Percentiles rank a stretch among this genome's conserved stretches.
Conservation (phyloP, 2,329 filamentous ascomycete species). For the Stemphylium beticola region DNA sequence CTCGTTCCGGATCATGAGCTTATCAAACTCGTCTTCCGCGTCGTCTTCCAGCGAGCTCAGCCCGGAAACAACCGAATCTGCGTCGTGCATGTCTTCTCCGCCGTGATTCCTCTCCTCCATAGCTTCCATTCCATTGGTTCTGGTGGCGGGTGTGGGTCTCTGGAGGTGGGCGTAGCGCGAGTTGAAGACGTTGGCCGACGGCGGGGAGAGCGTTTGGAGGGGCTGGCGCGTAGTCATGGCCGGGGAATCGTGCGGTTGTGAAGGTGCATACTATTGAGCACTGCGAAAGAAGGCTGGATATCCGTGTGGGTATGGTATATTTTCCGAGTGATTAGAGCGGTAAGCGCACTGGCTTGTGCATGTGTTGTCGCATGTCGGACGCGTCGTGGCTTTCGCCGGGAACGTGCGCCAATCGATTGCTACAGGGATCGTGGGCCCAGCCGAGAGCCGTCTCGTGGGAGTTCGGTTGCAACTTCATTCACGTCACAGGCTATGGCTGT, state of each 20-base stretch:
- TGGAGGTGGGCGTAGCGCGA: slow-evolving; percentile 33
- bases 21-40: slow-evolving; percentile 54
- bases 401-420: slow-evolving; percentile 26
- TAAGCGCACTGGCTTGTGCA: slow-evolving; percentile 15
- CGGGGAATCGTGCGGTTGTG: slow-evolving; percentile 9
- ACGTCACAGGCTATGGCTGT: not conserved
- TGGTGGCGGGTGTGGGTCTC: slow-evolving; percentile 15
- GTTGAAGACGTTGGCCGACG: slow-evolving; percentile 31
- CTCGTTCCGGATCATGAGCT: slow-evolving; percentile 52
- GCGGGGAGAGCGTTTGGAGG: slow-evolving; percentile 42
- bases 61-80: slow-evolving; percentile 37
- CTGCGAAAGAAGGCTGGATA: not conserved
- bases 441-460: not conserved
- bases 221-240: slow-evolving; percentile 45
- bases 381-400: slow-evolving; percentile 31
- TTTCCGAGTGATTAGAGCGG: not conserved
- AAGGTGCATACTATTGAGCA: slow-evolving; percentile 24
- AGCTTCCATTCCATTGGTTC: slow-evolving; percentile 25
- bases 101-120: slow-evolving; percentile 29
- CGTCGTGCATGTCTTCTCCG: slow-evolving; percentile 31
- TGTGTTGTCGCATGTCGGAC: slow-evolving; percentile 27
- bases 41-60: slow-evolving; percentile 52
- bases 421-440: slow-evolving; percentile 16
- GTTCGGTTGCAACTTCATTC: not conserved
- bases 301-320: slow-evolving; percentile 6